phyloP scores from a whole-genome alignment of 495 filamentous ascomycete species.

The Penicillium silybi region DNA sequence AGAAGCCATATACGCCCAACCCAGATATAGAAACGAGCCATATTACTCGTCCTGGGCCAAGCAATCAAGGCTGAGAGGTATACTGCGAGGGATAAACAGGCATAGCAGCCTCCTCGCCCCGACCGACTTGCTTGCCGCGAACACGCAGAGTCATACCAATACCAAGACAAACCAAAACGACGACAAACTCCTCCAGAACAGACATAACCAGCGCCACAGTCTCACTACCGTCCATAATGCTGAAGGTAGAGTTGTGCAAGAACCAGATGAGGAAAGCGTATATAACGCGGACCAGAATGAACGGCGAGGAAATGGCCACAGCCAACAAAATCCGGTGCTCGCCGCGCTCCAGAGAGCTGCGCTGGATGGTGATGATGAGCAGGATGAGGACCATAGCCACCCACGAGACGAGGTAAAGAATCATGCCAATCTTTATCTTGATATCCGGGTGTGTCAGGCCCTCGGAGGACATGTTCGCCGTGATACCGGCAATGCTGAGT shows the following conservation, averaged over 20 bases:
- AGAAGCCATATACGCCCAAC: background rate
- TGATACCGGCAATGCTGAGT: conserved; percentile 23
- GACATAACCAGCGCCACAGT: conserved; percentile 37
- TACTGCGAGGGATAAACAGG: background rate
- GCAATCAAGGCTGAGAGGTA: background rate
- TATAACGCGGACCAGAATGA: conserved; percentile 39
- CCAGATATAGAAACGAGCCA: background rate
- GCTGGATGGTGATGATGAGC: conserved; percentile 9
- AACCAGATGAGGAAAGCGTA: conserved; percentile 35
- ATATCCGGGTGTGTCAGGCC: conserved; percentile 13
- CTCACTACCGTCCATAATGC: conserved; percentile 27
- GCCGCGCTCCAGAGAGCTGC: conserved; percentile 16
- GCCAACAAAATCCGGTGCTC: conserved; percentile 36
- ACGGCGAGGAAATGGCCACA: conserved; percentile 29
- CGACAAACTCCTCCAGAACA: conserved; percentile 35
- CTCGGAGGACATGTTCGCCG: conserved; percentile 15
- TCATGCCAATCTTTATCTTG: conserved; percentile 23
- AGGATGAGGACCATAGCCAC: conserved; percentile 20
- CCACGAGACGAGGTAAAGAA: conserved; percentile 27
- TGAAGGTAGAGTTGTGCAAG: conserved; percentile 28
- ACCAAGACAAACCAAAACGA: conserved; percentile 26
- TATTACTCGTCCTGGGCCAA: background rate
- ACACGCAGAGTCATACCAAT: conserved; percentile 33
- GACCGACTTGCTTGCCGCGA: background rate
- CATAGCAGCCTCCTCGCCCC: background rate